Evolutionary conservation across 768 basidiomycete genomes (phyloP).

Genomic region (Tephrocybe sp.): DNA sequence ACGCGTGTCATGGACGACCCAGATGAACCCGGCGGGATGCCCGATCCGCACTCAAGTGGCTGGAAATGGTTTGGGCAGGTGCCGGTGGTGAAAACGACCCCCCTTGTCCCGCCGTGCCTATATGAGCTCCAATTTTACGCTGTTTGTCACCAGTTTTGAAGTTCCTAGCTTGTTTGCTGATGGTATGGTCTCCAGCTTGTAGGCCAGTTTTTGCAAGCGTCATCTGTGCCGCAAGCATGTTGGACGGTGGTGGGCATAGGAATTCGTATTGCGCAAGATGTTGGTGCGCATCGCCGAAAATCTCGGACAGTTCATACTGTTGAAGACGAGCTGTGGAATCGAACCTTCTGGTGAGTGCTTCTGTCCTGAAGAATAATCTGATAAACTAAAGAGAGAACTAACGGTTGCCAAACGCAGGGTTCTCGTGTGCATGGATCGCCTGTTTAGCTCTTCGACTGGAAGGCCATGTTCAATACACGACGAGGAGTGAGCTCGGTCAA

Average conservation of each 20-base stretch:
- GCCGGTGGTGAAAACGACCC: slow-evolving; percentile 57
- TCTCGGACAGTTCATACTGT: slow-evolving; percentile 33
- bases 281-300: slow-evolving; percentile 65
- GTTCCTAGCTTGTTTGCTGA: background rate
- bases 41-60: slow-evolving; percentile 47
- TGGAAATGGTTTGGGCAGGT: slow-evolving; percentile 72
- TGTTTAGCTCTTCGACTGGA: slow-evolving; percentile 56
- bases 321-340: slow-evolving; percentile 77
- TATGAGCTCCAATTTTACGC: slow-evolving; percentile 74
- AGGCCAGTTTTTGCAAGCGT: slow-evolving; percentile 53
- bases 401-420: slow-evolving; percentile 36
- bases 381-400: background rate
- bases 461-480: slow-evolving; percentile 78
- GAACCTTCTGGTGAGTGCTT: slow-evolving; percentile 56
- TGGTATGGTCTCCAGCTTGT: slow-evolving; percentile 40
- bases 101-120: slow-evolving; percentile 59
- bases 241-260: slow-evolving; percentile 75
- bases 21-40: background rate
- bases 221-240: slow-evolving; percentile 59
- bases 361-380: too few relatives aligned
- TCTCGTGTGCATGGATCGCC: slow-evolving; percentile 52
- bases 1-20: slow-evolving; percentile 44
- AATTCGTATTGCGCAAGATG: slow-evolving; percentile 76
- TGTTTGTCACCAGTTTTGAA: slow-evolving; percentile 31
- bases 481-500: slow-evolving; percentile 58